phyloP scores from a whole-genome alignment of 1,139 yeast genomes.

The Suhomyces chickasaworum region DNA sequence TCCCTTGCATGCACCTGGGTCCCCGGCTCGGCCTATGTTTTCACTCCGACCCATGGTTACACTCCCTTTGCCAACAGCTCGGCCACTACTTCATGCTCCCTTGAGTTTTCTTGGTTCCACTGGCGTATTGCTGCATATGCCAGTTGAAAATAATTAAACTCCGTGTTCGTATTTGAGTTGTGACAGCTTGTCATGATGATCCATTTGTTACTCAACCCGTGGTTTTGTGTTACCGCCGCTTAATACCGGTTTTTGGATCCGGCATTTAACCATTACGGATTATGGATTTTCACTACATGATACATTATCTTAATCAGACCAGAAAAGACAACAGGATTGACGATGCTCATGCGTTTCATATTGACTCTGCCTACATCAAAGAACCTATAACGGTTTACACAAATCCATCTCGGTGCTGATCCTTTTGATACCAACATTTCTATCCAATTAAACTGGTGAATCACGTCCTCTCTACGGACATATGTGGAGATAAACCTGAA shows the following conservation, averaged over 20 bases:
- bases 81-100: too few species aligned
- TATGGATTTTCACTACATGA: not conserved
- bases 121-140: not conserved
- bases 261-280: too few species aligned
- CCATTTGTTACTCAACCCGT: not conserved
- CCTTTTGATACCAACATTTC: too few species aligned
- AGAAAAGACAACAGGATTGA: too few species aligned
- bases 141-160: not conserved
- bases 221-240: not conserved
- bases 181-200: not conserved
- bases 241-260: not conserved
- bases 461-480: not conserved
- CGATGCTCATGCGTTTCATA: not conserved
- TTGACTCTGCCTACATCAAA: not conserved
- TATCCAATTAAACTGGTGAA: not conserved
- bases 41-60: not conserved
- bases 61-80: not conserved
- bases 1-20: not conserved
- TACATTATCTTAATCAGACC: not conserved
- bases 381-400: not conserved
- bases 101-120: too few species aligned
- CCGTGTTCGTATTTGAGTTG: not conserved
- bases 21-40: not conserved
- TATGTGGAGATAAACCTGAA: not conserved
- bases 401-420: not conserved